Evolutionary conservation across 1,284 basidiomycete species (phyloP), one percentile per base, ranked within the genome.

Genomic region (Athelia sp.): DNA sequence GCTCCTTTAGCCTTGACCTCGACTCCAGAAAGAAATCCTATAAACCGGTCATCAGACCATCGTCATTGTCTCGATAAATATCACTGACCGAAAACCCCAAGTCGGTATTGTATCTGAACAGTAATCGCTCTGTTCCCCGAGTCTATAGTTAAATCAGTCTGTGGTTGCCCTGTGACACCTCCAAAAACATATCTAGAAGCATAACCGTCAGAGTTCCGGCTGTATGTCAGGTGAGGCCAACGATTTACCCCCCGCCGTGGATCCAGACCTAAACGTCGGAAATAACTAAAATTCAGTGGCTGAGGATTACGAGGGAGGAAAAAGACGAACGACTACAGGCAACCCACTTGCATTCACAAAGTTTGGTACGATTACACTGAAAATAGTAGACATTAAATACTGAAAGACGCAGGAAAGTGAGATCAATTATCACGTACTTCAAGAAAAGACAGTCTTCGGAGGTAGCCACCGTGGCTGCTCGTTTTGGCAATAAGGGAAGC

Each of bases 81-180:
- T 8, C 13, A 23, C 56, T 40, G 50, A 68, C 75, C 73, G 43
- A 71, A 74, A n/a, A 66, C 53, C 3, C 73, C 73, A 0, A 75
- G 57, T 23, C 72, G 64, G 49, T 74, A 73, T 54, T 74, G 70
- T 15, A 72, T 62, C 9, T 63, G 48, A 3, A 76, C 69, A 1
- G 62, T 64, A 1, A 76, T 48, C 6, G 69, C 57, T 11, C 49
- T 51, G 42, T 52, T 46, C 3, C 49, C 35, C 10, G 61, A 54
- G 50, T 64, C 56, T 1, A 42, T 31, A 35, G 67, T 57, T 24
- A 68, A 47, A 47, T 68, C 66, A 29, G 57, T 55, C 3, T 61
- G 63, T 32, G 61, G 54, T 50, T 55, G 58, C 15, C 6, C 15
- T 4, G 36, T n/a, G 6, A 21, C 36, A n/a, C 36, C 15, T 17